Conservation (phyloP, 495 filamentous ascomycete genomes). For the Immersiella caudata region DNA sequence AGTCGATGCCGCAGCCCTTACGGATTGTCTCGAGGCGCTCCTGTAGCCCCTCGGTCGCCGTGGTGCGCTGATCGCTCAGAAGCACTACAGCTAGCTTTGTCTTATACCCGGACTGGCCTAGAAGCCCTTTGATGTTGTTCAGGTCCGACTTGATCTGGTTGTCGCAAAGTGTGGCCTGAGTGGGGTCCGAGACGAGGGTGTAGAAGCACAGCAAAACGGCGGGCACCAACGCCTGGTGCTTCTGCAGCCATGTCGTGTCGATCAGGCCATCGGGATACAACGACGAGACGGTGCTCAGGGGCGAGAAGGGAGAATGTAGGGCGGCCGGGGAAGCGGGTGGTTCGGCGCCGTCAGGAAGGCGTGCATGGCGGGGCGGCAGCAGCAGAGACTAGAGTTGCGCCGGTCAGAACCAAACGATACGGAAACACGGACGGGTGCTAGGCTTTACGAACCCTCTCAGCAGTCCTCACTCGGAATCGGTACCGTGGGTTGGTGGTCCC, state of each 20-base stretch:
- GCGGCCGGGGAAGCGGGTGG: slow-evolving; percentile 49
- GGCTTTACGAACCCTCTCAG: slow-evolving; percentile 70
- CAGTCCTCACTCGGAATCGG: slow-evolving; percentile 66
- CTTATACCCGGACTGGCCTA: slow-evolving; percentile 70
- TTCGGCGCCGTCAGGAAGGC: slow-evolving; percentile 50
- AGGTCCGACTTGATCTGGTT: slow-evolving; percentile 89
- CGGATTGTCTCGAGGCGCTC: slow-evolving; percentile 77
- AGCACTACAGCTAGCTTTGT: slow-evolving; percentile 76
- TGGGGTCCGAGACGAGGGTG: slow-evolving; percentile 68
- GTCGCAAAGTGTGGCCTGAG: slow-evolving; percentile 71
- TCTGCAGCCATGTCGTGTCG: slow-evolving; percentile 76
- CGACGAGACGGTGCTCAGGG: slow-evolving; percentile 74
- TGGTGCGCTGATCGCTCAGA: slow-evolving; percentile 66
- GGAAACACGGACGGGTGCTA: not conserved
- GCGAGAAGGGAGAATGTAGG: slow-evolving; percentile 87
- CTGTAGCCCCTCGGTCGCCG: slow-evolving; percentile 56
- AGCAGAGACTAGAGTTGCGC: slow-evolving; percentile 46
- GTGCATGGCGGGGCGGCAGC: slow-evolving; percentile 56
- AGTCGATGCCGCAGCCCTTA: slow-evolving; percentile 74
- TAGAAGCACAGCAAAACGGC: slow-evolving; percentile 77
- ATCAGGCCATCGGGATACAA: slow-evolving; percentile 88
- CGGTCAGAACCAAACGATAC: slow-evolving; percentile 8
- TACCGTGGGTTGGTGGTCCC: slow-evolving; percentile 40
- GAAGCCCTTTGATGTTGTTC: slow-evolving; percentile 67
- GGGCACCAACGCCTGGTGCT: slow-evolving; percentile 81